Base-by-base conservation (phyloP, 257 asterid genomes). In the Salvia rosmarinus region DNA sequence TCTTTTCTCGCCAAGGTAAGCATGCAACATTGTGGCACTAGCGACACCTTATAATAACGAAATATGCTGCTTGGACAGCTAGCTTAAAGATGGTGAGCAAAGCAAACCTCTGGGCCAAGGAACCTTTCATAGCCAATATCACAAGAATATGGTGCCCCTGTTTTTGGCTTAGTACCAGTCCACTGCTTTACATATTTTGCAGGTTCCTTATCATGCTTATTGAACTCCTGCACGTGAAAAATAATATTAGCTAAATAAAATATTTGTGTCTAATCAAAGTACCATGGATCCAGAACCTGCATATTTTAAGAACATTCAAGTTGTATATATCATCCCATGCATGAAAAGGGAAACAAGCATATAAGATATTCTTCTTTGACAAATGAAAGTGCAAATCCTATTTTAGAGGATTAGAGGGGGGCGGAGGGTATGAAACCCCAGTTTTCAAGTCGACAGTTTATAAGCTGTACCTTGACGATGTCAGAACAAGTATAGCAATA, bases 401-500 rank as follows among this genome's bases (percentile, higher is more conserved):
- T 76, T 17, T 42, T 23, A 46, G 49, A 81, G 67, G 58, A 56
- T 34, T 57, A 20, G 2, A 2, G 17, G 62, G 44, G 21, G 14
- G 44, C n/a, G 28, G 40, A 37, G 46, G 57, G 50, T 70, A 30
- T 13, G 5, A 3, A 42, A 30, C 56, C 17, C 16, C 1, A 16
- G 32, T 70, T 68, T 59, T 52, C 76, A 23, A 64, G 68, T 39
- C 51, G 23, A 37, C 66, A 59, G 60, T 35, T 52, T 60, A 67
- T 47, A 78, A 46, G 61, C 50, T 71, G 80, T 85, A 94, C 98
- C 99, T 94, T 94, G 76, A 94, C 95, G 64, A 94, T 82, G 87
- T 94, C 98, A 28, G 99, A 94, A 78, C 91, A 91, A 71, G 99
- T 94, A 80, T 94, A 94, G 85, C 99, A 89, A 81, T 94, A 85